Base-by-base conservation (phyloP, 139 green algal genomes). In the Pseudopediastrum boryanum region DNA sequence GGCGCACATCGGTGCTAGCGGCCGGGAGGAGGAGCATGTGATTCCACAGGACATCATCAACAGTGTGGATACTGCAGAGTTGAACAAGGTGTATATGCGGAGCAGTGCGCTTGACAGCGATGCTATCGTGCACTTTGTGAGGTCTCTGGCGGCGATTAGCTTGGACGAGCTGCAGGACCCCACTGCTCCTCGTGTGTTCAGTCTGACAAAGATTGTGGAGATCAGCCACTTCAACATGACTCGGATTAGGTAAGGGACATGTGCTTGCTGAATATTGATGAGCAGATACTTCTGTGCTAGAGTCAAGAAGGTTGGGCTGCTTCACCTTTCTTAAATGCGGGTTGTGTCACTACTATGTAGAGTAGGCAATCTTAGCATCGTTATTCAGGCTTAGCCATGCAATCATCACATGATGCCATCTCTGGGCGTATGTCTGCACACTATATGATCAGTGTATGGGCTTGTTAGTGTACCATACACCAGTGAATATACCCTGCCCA, bases 171-270 rank as follows among this genome's bases (percentile, higher is more conserved):
- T 91, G 50, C 67, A 65, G 1, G 78, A 89, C 64, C 72, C 71
- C 16, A 63, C 62, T 27, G 63, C 86, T 5, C 96, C 96, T 0
- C 87, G 96, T 41, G 92, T 99, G 9, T 99, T 97, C 87, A 87
- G 70, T 56, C 88, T 98, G 19, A 92, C 91, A 62, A 98, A 98
- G 82, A 98, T 99, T 63, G 94, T 99, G 39, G 96, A 99, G 88
- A 93, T 99, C 52, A 86, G 94, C 23, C 94, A 98, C 81, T 98
- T 96, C 92, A 99, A 99, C 90, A 98, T 99, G 95, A 90, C 59
- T 23, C 90, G 97, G 71, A 98, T 99, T 83, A 84, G 94, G 90
- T 89, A 67, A 25, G 64, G 71, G n/a, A n/a, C n/a, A n/a, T n/a
- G n/a, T n/a, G n/a, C n/a, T n/a, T n/a, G n/a, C n/a, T n/a, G n/a